Base-by-base conservation (phyloP, 2,329 filamentous ascomycete species). In the Fusarium sp. region DNA sequence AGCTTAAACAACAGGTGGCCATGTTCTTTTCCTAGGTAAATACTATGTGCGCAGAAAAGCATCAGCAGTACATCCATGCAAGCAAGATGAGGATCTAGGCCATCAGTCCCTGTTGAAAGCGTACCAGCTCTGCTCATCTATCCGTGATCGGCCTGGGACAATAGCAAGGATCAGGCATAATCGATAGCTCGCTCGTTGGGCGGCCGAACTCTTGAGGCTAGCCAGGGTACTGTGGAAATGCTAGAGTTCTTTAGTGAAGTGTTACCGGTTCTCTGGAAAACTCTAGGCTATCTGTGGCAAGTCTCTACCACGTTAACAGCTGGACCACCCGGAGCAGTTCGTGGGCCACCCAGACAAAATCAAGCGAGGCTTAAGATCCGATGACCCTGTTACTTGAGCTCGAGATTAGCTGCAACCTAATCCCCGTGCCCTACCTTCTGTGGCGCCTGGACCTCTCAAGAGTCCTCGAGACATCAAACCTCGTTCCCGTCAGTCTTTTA, bases 241-340 rank as follows among this genome's bases (percentile, higher is more conserved):
- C 23, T 41, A 37, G 59, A 62, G 59, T 49, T 74, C 40, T 67
- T 40, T 73, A 62, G 63, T 53, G 36, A 52, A 34, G 44, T 55
- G 72, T 74, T 74, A 74, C 72, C 72, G 42, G 56, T 42, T 42
- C 50, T 58, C 72, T 66, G 72, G 72, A 61, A 73, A 71, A 52
- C 54, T 65, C 66, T 67, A 60, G 61, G 62, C 61, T 54, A 18
- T 41, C 23, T 13, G 47, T 57, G 62, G 64, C 60, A 54, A 62
- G 60, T 67, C 50, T 41, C 54, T 46, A 54, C 49, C 52, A 52
- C 58, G 46, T 64, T 36, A 61, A 68, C 41, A 16, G 45, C 51
- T 40, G 51, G 36, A 61, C 41, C 57, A 23, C 23, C 23, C 23
- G 23, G 23, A 23, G 23, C 23, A 64, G 41, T 46, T 68, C 42